Base-by-base conservation (phyloP, 176 grass and related monocot species). In the Bonia amplexicaulis region DNA sequence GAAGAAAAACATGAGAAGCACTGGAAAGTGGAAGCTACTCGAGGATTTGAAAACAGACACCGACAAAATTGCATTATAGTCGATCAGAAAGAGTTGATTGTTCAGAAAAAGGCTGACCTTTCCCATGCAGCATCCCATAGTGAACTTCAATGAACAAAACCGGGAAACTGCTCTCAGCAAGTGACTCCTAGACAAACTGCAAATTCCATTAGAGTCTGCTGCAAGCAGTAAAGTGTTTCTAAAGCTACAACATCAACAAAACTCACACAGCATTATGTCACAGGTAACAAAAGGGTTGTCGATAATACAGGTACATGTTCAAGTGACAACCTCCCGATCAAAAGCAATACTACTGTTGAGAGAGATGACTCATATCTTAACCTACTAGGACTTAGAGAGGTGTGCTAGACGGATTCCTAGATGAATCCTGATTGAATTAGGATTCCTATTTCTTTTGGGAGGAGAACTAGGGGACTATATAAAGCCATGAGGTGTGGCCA, bases 111-210 rank as follows among this genome's bases (percentile, higher is more conserved):
- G 33, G 47, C 72, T 87, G 29, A 90, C 89, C 80, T 90, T 90
- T 29, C 85, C 80, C 13, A 65, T 69, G 73, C 89, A 84, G 74
- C 89, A 29, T 49, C 89, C 89, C 89, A 90, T 90, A 62, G 25
- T 1, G 52, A 79, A 45, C 60, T 87, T 53, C 26, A 72, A 55
- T 26, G 20, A 44, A 27, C 64, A 46, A 67, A 41, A 68, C 65
- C 12, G 49, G 20, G 22, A 23, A 59, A 23, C 55, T 59, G 11
- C 55, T 23, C 55, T 23, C 55, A 23, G 23, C 55, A 59, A 59
- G 9, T 59, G 55, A n/a, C 55, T 59, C 55, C 55, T 59, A 9
- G 55, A 23, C 22, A 11, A 58, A 22, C 22, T 59, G 9, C 20
- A 59, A 59, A 59, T 59, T 59, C 55, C 55, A 59, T 59, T n/a